phyloP scores from a whole-genome alignment of 495 filamentous ascomycete species.

The Penicillium coffeae region DNA sequence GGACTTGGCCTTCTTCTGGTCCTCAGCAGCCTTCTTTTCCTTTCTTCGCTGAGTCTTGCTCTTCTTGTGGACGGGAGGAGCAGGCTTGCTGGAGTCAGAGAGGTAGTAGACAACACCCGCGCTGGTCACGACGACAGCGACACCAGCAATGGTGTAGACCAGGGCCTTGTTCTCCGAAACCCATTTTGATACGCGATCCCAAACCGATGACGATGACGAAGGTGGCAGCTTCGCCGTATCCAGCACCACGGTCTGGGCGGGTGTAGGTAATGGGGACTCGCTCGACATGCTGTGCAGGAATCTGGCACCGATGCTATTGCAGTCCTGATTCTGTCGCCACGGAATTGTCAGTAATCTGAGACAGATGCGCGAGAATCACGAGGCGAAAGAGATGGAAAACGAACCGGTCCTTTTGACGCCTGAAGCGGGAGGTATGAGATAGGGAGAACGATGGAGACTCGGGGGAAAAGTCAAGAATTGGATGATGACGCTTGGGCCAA shows the following conservation, averaged over 20 bases:
- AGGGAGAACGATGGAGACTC: constrained; percentile 34
- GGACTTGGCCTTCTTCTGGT: constrained; percentile 57
- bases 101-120: constrained; percentile 93
- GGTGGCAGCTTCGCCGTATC: constrained; percentile 48
- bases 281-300: constrained; percentile 37
- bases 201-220: constrained; percentile 63
- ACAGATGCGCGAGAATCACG: constrained; percentile 1
- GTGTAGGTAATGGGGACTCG: constrained; percentile 37
- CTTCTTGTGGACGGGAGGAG: constrained; percentile 44
- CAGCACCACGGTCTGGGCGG: constrained; percentile 43
- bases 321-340: constrained; percentile 15
- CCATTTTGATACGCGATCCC: constrained; percentile 88
- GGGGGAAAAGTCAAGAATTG: constrained; percentile 34
- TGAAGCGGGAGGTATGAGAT: constrained; percentile 23
- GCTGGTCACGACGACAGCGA: constrained; percentile 83
- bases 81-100: constrained; percentile 39
- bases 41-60: constrained; percentile 60
- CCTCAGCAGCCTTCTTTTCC: constrained; percentile 66
- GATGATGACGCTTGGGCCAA: constrained; percentile 28
- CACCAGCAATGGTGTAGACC: constrained; percentile 93
- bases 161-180: constrained; percentile 90
- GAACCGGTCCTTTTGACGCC: constrained; percentile 22
- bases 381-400: constrained; percentile 4
- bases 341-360: constrained; percentile 1
- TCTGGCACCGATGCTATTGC: constrained; percentile 20